Conservation (phyloP, 495 filamentous ascomycete species). For the Talaromyces liani region DNA sequence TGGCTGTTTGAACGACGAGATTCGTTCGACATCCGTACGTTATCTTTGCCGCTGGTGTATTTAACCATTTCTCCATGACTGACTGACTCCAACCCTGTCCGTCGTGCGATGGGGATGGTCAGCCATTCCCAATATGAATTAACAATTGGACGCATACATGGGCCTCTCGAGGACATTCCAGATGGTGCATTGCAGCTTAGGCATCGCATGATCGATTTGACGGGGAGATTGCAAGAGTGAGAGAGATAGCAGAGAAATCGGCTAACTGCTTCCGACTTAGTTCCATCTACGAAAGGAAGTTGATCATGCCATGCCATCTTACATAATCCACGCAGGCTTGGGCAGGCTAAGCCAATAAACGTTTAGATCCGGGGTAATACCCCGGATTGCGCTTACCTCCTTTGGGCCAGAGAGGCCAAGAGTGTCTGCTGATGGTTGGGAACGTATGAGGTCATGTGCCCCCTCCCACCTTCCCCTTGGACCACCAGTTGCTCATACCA, state of each 20-base stretch:
- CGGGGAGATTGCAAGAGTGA: too few species aligned
- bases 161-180: too few species aligned
- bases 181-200: not conserved
- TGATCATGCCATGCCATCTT: not conserved
- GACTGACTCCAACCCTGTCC: not conserved
- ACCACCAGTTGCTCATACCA: not conserved
- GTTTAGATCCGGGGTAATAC: not conserved
- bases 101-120: too few species aligned
- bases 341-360: not conserved
- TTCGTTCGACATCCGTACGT: not conserved
- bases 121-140: too few species aligned
- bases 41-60: not conserved
- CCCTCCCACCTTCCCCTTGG: not conserved
- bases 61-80: not conserved
- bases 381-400: not conserved
- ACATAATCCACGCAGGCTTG: not conserved
- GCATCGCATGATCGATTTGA: not conserved
- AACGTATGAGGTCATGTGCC: conserved; percentile 5
- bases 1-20: too few species aligned
- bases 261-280: not conserved
- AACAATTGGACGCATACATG: not conserved
- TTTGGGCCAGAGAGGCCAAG: not conserved
- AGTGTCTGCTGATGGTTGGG: not conserved
- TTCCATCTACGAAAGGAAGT: not conserved
- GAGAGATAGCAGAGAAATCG: not conserved